Conservation (phyloP, 208 protist species). For the Naegleria lovaniensis region DNA sequence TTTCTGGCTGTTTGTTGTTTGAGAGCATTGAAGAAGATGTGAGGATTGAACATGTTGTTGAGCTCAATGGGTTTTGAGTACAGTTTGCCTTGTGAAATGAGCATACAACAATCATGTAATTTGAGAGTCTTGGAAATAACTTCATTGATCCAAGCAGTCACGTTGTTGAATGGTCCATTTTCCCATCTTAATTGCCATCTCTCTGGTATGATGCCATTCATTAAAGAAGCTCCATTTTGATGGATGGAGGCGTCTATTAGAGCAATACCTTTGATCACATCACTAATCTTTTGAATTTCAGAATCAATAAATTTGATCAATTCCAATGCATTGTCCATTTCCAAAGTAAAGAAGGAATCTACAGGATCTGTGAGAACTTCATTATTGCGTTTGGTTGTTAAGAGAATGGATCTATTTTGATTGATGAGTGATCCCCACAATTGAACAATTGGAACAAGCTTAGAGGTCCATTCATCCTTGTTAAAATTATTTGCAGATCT, state of each 20-base stretch:
- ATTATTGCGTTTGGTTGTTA: constrained; percentile 5
- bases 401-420: neutral
- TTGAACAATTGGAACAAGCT: constrained; percentile 68
- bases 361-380: constrained; percentile 53
- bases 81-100: constrained; percentile 53
- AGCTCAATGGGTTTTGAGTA: constrained; percentile 66
- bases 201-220: constrained; percentile 69
- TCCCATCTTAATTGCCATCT: constrained; percentile 78
- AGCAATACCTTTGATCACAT: constrained; percentile 71
- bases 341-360: constrained; percentile 74
- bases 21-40: constrained; percentile 88
- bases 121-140: constrained; percentile 66
- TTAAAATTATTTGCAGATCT: constrained; percentile 46
- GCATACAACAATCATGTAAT: constrained; percentile 61
- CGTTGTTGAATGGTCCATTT: constrained; percentile 51
- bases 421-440: constrained; percentile 67
- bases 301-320: constrained; percentile 68
- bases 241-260: constrained; percentile 72
- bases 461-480: constrained; percentile 71
- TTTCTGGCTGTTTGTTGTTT: constrained; percentile 82
- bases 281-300: constrained; percentile 63
- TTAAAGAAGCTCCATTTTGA: constrained; percentile 62
- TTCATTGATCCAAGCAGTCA: constrained; percentile 73
- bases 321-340: constrained; percentile 59
- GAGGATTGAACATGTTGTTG: constrained; percentile 72